Evolutionary conservation across 768 basidiomycete species (phyloP), one percentile per base, ranked within the genome.

Genomic region (Hygrophoropsis aurantiaca): DNA sequence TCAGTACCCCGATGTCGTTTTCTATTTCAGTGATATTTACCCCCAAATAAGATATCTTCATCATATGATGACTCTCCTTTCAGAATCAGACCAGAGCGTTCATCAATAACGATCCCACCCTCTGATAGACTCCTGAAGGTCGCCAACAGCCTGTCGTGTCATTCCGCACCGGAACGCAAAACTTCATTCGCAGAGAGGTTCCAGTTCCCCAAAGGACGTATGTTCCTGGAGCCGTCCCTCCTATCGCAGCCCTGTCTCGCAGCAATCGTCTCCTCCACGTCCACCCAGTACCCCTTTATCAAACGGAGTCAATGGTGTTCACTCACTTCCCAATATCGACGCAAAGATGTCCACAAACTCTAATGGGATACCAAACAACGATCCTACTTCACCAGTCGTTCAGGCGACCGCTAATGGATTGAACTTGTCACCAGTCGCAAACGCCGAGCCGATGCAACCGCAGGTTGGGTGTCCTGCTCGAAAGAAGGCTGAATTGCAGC

Each of bases 41-140:
- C 20, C 37, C 40, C 19, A 15, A 42, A 34, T 19, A 37, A 83
- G 84, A 40, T 79, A 81, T 57, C 56, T 87, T 48, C 70, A 73
- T 34, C 73, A 80, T 34, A 63, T 73, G 38, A 81, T 83, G 75
- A 72, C 75, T 0, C 68, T 87, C 1, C 70, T 86, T 35, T 67
- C 66, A 1, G 85, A 86, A 21, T 47, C 65, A 7, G 85, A 88
- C 46, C 62, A 78, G 40, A 64, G 70, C n/a, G n/a, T 57, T 59
- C 38, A 66, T 82, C 5, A 60, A 74, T 21, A 80, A 77, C 5
- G 81, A 86, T 43, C 69, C 77, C 4, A 70, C 75, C n/a, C n/a
- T 0, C 57, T 84, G 11, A 59, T 70, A 16, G 55, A 56, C 58
- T 2, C 53, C 68, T 1, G 81, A 82, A 36, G 82, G 82, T 20